Evolutionary conservation across 345 rosid genomes (phyloP).

Genomic region (Arabis hirsuta): DNA sequence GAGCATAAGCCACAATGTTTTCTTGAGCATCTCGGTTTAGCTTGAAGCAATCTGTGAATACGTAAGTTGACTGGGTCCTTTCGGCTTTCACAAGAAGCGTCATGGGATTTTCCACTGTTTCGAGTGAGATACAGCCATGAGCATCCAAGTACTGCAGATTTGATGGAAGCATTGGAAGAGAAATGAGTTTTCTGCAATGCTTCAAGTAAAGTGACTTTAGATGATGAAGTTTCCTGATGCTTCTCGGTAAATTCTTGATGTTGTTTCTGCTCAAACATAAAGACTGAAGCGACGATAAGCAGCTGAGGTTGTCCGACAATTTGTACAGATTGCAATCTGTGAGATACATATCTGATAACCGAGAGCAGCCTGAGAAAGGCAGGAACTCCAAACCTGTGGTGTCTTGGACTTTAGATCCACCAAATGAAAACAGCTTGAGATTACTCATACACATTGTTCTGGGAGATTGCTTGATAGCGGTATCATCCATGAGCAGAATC

Average conservation of each 20-base stretch:
- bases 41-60: constrained; percentile 39
- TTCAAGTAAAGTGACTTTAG: constrained; percentile 40
- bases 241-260: constrained; percentile 37
- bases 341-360: constrained; percentile 40
- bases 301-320: constrained; percentile 33
- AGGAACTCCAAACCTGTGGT: constrained; percentile 22
- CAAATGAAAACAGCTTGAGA: constrained; percentile 36
- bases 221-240: constrained; percentile 38
- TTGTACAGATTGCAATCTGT: constrained; percentile 41
- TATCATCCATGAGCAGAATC: constrained; percentile 40
- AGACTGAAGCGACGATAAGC: constrained; percentile 29
- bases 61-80: constrained; percentile 28
- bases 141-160: constrained; percentile 43
- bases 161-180: constrained; percentile 41
- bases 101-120: constrained; percentile 36
- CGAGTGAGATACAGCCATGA: constrained; percentile 41
- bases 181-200: constrained; percentile 30
- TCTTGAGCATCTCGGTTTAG: constrained; percentile 39
- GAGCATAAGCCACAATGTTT: constrained; percentile 37
- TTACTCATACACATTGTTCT: constrained; percentile 32
- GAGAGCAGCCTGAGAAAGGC: constrained; percentile 36
- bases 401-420: constrained; percentile 37
- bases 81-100: constrained; percentile 29
- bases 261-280: constrained; percentile 41
- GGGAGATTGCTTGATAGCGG: constrained; percentile 36